Conservation (phyloP, 2,329 filamentous ascomycete species). For the Chrysosporium keratinophilum region DNA sequence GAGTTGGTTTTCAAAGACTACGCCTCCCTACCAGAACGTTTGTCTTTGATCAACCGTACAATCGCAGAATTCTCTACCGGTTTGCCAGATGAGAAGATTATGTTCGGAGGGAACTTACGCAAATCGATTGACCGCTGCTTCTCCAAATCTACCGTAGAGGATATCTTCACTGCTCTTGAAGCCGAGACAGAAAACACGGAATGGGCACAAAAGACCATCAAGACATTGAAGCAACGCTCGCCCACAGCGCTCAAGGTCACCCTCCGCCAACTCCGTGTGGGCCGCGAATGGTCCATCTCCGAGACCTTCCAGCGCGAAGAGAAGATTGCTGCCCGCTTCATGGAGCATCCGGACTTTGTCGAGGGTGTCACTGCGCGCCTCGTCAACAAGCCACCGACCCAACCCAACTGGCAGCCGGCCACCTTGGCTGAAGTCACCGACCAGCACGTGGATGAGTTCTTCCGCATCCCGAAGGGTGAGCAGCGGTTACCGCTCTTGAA, state of each 20-base stretch:
- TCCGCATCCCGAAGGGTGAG: conserved; percentile 42
- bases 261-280: conserved; percentile 69
- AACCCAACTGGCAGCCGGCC: conserved; percentile 66
- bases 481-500: conserved; percentile 52
- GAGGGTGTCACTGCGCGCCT: conserved; percentile 81
- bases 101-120: conserved; percentile 59
- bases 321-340: conserved; percentile 75
- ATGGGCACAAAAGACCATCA: conserved; percentile 71
- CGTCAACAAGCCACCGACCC: conserved; percentile 55
- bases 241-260: conserved; percentile 81
- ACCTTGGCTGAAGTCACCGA: conserved; percentile 56
- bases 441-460: conserved; percentile 57
- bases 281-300: conserved; percentile 64
- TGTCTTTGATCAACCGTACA: conserved; percentile 67
- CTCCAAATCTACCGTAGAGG: conserved; percentile 52
- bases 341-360: conserved; percentile 81
- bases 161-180: conserved; percentile 60
- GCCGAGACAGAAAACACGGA: conserved; percentile 45
- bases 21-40: conserved; percentile 51
- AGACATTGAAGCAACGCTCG: conserved; percentile 65
- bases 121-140: conserved; percentile 79
- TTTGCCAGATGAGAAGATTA: conserved; percentile 61
- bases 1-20: conserved; percentile 83
- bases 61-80: conserved; percentile 87
- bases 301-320: conserved; percentile 81